A percentile compares a stretch with the other conserved stretches of the same genome.
These are phyloP conservation scores for Emmonsiellopsis sp. DNA, from an alignment of 2,329 filamentous ascomycete species.

Conservation along the genomic window DNA sequence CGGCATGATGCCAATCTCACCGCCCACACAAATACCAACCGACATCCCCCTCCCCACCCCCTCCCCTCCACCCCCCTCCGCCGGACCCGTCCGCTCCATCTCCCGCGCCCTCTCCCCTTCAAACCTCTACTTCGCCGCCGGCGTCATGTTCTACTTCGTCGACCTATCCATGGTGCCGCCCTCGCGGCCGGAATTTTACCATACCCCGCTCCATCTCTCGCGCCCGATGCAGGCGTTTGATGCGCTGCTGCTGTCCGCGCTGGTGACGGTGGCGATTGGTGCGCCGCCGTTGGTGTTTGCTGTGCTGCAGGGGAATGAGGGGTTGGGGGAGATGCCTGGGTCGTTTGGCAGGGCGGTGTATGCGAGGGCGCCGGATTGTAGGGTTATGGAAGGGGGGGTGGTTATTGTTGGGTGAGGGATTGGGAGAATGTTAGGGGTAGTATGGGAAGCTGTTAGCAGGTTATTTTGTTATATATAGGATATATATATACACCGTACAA, in stretches of 20 bases:
- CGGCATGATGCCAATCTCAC: background rate
- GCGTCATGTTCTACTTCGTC: constrained; percentile 2
- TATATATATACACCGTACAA: no score
- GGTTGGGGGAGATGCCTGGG: background rate
- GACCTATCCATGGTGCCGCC: constrained; percentile 1
- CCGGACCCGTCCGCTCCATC: background rate
- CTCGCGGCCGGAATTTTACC: background rate
- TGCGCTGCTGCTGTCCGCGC: background rate
- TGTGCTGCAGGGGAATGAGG: background rate
- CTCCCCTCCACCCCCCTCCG: background rate
- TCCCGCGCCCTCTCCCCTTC: constrained; percentile 1
- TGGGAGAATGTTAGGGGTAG: background rate
- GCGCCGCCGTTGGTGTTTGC: constrained; percentile 1
- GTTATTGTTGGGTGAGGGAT: constrained; percentile 1
- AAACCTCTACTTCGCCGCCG: constrained; percentile 3
- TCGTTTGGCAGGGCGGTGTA: background rate
- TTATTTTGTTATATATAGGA: no score
- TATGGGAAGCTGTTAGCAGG: background rate
- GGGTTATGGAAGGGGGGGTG: background rate
- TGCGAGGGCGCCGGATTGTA: constrained; percentile 1
- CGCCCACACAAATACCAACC: background rate
- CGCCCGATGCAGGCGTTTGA: background rate
- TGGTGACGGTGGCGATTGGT: background rate
- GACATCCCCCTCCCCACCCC: background rate
- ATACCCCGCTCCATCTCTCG: constrained; percentile 1